Base-by-base conservation (phyloP, 2,329 filamentous ascomycete species). In the Ophiosphaerella korrae region DNA sequence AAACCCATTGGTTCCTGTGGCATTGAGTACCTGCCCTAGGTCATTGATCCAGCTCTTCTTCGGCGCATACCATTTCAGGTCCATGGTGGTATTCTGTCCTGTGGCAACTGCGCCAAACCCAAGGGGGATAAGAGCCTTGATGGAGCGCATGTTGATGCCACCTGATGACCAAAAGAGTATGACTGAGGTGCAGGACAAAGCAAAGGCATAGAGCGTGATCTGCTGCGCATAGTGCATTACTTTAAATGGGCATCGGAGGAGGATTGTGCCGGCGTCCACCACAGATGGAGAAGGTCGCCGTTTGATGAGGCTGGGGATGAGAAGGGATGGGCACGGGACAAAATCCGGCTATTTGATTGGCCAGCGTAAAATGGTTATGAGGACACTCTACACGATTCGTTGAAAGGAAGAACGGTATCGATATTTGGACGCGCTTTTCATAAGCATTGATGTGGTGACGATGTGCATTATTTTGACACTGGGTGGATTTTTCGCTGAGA, bases 1-100 rank as follows among this genome's bases (percentile, higher is more conserved):
- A 68, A 91, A 92, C 2, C 88, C 89, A 69, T 90, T 87, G 0
- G 86, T 81, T 1, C 88, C 89, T 2, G 79, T 75, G 7, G 80
- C 79, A 50, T 80, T 77, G 42, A 91, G 68, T 0, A 83, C 85
- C 5, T 75, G 70, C 0, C 75, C 75, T 3, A 92, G 74, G 62
- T 87, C 79, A 65, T 90, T 90, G 60, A 90, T 78, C 39, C 73
- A 75, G 8, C 63, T 71, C 36, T 67, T 64, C 31, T 64, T 71
- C 0, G 73, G 73, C 6, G 70, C 56, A 58, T 75, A 53, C 73
- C 73, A 75, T 12, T 48, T 45, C 16, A 72, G 21, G 49, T 72
- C 64, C 11, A 70, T 45, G 11, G 52, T 60, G 1, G n/a, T 16
- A 34, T 60, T 64, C 16, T 66, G 58, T 0, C 51, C 54, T 3